These are phyloP conservation scores for Boehmeria nivea DNA, from an alignment of 306 rosid species.

Conservation along the genomic window DNA sequence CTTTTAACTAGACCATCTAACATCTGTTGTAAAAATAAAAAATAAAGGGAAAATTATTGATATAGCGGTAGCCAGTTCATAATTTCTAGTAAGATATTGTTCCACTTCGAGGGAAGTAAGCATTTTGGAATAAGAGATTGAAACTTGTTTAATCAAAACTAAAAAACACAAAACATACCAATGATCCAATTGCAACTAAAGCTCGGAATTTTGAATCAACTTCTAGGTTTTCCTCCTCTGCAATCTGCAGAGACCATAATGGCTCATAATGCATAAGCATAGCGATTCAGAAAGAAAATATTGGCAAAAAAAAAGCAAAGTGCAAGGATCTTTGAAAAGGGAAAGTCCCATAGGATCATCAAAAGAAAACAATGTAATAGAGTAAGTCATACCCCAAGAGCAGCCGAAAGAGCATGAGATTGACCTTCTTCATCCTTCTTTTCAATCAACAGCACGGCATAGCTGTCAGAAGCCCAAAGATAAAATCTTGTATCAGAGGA, in stretches of 20 bases:
- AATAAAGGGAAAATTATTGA: neutral
- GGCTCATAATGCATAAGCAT: neutral
- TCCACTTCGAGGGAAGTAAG: too few species aligned
- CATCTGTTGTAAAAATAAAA: conserved; percentile 45
- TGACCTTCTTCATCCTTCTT: conserved; percentile 87
- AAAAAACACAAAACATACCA: conserved; percentile 41
- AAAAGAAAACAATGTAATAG: conserved; percentile 1
- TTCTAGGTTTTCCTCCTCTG: conserved; percentile 57
- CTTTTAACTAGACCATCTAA: conserved; percentile 65
- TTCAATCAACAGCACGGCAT: conserved; percentile 70
- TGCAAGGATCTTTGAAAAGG: neutral
- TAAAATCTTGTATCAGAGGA: conserved; percentile 6
- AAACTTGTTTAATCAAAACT: neutral
- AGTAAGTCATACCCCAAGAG: conserved; percentile 61
- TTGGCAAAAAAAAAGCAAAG: neutral
- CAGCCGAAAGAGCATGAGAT: conserved; percentile 88
- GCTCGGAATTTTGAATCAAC: conserved; percentile 81
- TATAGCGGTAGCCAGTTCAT: neutral
- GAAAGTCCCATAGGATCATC: neutral
- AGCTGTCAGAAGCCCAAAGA: conserved; percentile 44
- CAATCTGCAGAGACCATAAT: conserved; percentile 39
- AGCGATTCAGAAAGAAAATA: neutral
- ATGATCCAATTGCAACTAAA: conserved; percentile 89
- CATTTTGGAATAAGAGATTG: too few species aligned
- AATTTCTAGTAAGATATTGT: too few species aligned